Conservation (phyloP, 192 early-diverging fungal species). For the Jimgerdemannia lactiflua region DNA sequence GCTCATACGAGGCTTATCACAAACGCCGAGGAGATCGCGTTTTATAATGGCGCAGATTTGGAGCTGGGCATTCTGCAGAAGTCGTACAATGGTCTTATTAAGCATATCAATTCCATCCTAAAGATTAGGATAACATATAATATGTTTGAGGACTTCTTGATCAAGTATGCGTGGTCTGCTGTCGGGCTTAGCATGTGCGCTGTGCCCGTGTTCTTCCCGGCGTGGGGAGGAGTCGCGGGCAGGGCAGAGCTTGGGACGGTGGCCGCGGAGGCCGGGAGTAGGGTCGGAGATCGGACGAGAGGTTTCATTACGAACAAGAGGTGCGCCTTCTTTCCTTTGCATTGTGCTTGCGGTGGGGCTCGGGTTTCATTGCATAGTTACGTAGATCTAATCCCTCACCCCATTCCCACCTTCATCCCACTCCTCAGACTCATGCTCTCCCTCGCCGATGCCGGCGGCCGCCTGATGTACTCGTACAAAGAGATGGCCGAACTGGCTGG, state of each 20-base stretch:
- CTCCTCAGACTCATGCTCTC: constrained; percentile 78
- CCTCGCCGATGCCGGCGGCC: constrained; percentile 89
- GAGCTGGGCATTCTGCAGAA: constrained; percentile 82
- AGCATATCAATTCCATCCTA: constrained; percentile 86
- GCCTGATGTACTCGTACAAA: constrained; percentile 97
- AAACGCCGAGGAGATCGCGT: constrained; percentile 95
- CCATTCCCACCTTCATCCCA: constrained; percentile 26
- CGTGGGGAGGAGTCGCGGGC: constrained; percentile 42
- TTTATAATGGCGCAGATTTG: constrained; percentile 85
- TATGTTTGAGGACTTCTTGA: constrained; percentile 94
- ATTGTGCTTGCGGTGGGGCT: neutral
- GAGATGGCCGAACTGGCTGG: constrained; percentile 90
- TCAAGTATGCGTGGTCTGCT: constrained; percentile 97
- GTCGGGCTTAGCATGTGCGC: constrained; percentile 81
- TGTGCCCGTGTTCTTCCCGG: constrained; percentile 84
- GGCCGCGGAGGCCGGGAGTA: constrained; percentile 36
- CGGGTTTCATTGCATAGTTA: neutral
- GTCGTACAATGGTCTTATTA: constrained; percentile 71
- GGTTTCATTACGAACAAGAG: constrained; percentile 90
- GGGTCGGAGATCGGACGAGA: constrained; percentile 64
- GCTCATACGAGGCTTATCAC: constrained; percentile 93
- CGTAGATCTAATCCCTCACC: neutral
- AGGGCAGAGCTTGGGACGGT: constrained; percentile 39
- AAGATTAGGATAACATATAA: constrained; percentile 87
- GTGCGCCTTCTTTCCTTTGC: constrained; percentile 16